phyloP scores from a whole-genome alignment of 768 basidiomycete species.

The Hortiboletus campestris region DNA sequence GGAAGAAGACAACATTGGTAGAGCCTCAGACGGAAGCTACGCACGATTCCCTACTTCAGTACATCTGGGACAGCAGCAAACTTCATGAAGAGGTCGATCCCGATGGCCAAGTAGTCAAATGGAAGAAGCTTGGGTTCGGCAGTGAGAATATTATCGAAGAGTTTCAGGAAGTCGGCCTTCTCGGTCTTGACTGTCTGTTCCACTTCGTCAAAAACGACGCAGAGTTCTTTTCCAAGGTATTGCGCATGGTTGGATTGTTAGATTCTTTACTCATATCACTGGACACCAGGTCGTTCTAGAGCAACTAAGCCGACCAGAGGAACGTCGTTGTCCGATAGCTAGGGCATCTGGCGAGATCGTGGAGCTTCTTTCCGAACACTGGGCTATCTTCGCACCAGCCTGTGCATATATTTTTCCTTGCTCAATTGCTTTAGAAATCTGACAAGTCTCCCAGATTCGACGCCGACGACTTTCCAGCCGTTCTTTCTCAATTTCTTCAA shows the following conservation, averaged over 20 bases:
- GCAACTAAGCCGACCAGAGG: constrained; percentile 69
- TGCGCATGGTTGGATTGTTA: not conserved
- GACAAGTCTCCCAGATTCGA: constrained; percentile 49
- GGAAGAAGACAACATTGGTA: constrained; percentile 77
- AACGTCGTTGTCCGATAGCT: constrained; percentile 79
- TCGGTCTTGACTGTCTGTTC: constrained; percentile 83
- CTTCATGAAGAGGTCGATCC: constrained; percentile 52
- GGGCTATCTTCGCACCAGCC: constrained; percentile 82
- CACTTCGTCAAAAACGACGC: constrained; percentile 66
- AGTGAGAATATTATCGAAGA: constrained; percentile 73
- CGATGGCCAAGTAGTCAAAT: constrained; percentile 55
- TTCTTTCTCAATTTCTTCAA: constrained; percentile 84
- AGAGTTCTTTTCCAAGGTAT: constrained; percentile 73
- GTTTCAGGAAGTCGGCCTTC: constrained; percentile 73
- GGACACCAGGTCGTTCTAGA: constrained; percentile 68
- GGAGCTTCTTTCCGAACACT: constrained; percentile 79
- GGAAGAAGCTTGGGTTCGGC: constrained; percentile 77
- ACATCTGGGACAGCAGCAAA: constrained; percentile 67
- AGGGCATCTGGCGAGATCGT: constrained; percentile 85
- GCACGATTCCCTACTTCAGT: constrained; percentile 56
- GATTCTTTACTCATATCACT: constrained; percentile 7
- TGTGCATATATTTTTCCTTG: constrained; percentile 47
- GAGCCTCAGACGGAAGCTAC: constrained; percentile 61
- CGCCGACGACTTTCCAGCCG: constrained; percentile 78
- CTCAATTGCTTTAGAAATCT: not conserved